Percentiles rank a stretch among this genome's conserved stretches.
Conservation (phyloP, 306 rosid genomes). For the Myrica gale region DNA sequence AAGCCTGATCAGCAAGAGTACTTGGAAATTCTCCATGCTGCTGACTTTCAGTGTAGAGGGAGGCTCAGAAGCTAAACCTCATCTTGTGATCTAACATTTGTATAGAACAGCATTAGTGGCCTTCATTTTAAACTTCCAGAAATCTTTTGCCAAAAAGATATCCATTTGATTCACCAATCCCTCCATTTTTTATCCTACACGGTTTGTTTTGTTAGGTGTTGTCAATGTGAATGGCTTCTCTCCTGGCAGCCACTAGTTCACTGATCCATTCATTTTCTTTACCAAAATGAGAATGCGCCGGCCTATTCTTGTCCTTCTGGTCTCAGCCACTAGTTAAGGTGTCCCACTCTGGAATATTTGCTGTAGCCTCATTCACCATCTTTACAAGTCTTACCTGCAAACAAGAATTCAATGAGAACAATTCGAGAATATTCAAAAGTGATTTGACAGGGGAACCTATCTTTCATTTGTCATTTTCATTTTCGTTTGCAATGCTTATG, state of each 20-base stretch:
- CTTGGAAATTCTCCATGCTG: too few relatives aligned
- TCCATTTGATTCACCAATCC: constrained; percentile 28
- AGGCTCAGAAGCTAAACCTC: not conserved
- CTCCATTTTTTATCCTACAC: constrained; percentile 24
- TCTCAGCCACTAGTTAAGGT: constrained; percentile 36
- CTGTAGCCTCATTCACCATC: constrained; percentile 80
- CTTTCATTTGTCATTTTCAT: too few relatives aligned
- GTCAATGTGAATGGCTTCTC: constrained; percentile 24
- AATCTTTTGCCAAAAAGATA: constrained; percentile 13
- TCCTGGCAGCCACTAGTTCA: constrained; percentile 10
- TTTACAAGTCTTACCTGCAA: constrained; percentile 72
- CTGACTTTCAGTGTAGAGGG: too few relatives aligned
- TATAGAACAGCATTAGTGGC: constrained; percentile 40
- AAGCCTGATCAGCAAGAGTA: too few relatives aligned
- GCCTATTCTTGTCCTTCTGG: constrained; percentile 19
- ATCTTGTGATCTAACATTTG: not conserved
- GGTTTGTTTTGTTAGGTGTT: constrained; percentile 29
- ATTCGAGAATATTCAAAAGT: not conserved
- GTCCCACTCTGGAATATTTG: constrained; percentile 69
- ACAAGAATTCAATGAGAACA: constrained; percentile 13
- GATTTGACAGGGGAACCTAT: too few relatives aligned
- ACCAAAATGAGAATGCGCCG: constrained; percentile 1
- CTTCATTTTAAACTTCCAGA: constrained; percentile 11
- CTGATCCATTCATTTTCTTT: not conserved
- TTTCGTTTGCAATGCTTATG: too few relatives aligned